Conservation (phyloP, 352 stramenopile genomes). For the Pythium vanterpoolii region DNA sequence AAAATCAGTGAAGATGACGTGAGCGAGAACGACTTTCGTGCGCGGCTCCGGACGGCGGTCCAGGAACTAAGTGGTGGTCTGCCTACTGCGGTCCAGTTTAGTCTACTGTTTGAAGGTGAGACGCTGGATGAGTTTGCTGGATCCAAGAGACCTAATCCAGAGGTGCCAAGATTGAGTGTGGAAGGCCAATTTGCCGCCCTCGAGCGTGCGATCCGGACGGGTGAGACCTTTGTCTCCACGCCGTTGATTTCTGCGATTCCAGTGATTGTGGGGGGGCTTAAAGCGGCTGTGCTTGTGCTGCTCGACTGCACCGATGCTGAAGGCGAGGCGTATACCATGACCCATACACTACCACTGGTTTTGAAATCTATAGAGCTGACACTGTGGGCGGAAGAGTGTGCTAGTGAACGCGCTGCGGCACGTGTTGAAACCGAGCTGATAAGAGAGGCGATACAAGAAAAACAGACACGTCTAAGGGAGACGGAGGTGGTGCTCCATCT, state of each 20-base stretch:
- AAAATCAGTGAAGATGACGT: background rate
- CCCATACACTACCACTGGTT: background rate
- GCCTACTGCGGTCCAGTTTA: background rate
- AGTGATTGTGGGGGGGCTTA: background rate
- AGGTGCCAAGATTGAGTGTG: background rate
- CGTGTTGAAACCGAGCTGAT: background rate
- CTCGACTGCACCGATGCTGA: background rate
- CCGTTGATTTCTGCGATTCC: background rate
- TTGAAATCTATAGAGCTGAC: background rate
- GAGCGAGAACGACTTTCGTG: background rate
- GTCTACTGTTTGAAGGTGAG: slow-evolving; percentile 18
- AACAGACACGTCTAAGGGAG: background rate
- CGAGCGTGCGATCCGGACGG: slow-evolving; percentile 1
- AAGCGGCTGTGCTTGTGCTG: slow-evolving; percentile 3
- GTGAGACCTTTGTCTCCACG: slow-evolving; percentile 7
- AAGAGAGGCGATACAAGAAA: background rate
- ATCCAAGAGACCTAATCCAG: background rate
- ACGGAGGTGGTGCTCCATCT: background rate
- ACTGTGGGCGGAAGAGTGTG: background rate
- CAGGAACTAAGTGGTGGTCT: background rate
- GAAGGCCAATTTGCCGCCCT: slow-evolving; percentile 18
- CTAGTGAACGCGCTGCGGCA: background rate
- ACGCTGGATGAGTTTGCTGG: slow-evolving; percentile 2
- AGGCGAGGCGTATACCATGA: background rate
- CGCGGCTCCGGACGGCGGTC: background rate